A percentile compares a stretch with the other conserved stretches of the same genome.
These are phyloP conservation scores for Pisolithus tinctorius DNA, from an alignment of 768 basidiomycete genomes.

Conservation along the genomic window DNA sequence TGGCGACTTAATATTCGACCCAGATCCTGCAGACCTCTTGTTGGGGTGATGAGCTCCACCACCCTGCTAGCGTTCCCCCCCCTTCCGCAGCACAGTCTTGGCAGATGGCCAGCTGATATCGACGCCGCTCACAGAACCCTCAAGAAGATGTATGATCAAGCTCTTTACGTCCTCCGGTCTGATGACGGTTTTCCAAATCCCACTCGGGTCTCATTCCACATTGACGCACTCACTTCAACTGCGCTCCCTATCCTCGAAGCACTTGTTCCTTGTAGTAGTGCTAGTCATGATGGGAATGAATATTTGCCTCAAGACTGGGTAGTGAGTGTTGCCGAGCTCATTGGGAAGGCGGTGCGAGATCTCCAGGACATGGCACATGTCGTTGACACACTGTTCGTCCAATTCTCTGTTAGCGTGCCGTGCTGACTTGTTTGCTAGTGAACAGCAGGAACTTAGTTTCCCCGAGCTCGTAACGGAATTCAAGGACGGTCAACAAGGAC, in stretches of 20 bases:
- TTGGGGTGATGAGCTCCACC: too few species aligned
- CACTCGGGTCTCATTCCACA: constrained; percentile 14
- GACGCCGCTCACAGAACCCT: constrained; percentile 7
- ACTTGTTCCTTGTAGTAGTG: background rate
- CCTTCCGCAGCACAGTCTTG: constrained; percentile 11
- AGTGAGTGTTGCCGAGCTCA: constrained; percentile 1
- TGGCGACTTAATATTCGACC: too few species aligned
- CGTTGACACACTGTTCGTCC: background rate
- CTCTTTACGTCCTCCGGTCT: background rate
- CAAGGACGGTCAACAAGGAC: constrained; percentile 4
- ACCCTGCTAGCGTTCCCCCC: too few species aligned
- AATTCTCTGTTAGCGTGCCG: background rate
- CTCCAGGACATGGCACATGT: background rate
- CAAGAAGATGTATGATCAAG: constrained; percentile 4
- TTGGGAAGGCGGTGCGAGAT: constrained; percentile 1
- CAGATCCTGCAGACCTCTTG: too few species aligned
- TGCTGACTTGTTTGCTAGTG: background rate
- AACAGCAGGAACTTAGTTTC: background rate
- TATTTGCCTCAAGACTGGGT: constrained; percentile 4
- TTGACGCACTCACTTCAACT: constrained; percentile 8
- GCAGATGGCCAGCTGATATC: constrained; percentile 7
- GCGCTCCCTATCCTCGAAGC: constrained; percentile 7
- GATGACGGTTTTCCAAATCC: too few species aligned
- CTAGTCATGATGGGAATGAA: background rate
- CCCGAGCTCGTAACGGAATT: background rate